Base-by-base conservation (phyloP, 2,329 filamentous ascomycete species). In the Fusarium nematophilum region DNA sequence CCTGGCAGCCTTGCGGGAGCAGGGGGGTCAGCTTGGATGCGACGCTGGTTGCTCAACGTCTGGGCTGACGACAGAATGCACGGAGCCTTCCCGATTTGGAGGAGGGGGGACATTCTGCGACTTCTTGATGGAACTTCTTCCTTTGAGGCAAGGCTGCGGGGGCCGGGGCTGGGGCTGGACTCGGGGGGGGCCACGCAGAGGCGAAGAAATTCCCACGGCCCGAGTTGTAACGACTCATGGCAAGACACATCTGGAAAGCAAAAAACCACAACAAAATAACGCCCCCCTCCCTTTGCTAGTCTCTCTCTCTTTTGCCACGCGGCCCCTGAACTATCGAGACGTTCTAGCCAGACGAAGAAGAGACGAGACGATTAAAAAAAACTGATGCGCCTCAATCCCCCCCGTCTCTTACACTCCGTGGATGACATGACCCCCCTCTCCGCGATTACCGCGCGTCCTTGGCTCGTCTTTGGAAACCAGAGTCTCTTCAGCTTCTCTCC, bases 31-130 rank as follows among this genome's bases (percentile, higher is more conserved):
- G 42, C 30, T 17, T 34, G 17, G 53, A 62, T 62, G 55, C 40
- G 50, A 62, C 59, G 33, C 60, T 61, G 57, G n/a, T n/a, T n/a
- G n/a, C n/a, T n/a, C n/a, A n/a, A 56, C 51, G 49, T 61, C 57
- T 57, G 46, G 61, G 62, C 51, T 56, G 59, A 56, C 55, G 59
- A 62, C 54, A 21, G 21, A 21, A 21, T 21, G 21, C 21, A 62
- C 43, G 59, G 54, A 15, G 6, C 34, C 44, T 54, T 62, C 58
- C 47, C 33, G 46, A 59, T 59, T 33, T 15, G 39, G 26, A 36
- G 43, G 17, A 17, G 29, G 21, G 42, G 21, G 10, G 43, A 9
- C 7, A 37, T 27, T 37, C 44, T 31, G 26, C 31, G 21, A 4
- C 21, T n/a, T 27, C 43, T 36, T 17, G 27, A 44, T n/a, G n/a